Evolutionary conservation across 352 stramenopile genomes (phyloP).

Genomic region (Phytopythium delawarense): DNA sequence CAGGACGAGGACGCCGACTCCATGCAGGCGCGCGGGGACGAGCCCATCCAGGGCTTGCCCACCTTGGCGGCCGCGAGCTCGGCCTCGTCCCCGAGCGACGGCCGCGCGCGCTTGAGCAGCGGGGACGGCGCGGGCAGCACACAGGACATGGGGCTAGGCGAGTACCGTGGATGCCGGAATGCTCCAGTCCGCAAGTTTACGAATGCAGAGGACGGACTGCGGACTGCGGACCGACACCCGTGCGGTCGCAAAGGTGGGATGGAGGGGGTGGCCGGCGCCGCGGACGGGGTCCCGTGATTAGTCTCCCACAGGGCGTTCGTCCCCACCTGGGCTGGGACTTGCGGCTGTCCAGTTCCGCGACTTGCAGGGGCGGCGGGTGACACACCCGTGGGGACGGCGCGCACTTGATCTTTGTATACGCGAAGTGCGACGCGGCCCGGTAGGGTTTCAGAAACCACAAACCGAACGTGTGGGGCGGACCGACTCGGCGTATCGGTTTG

Average conservation of each 20-base stretch:
- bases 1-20: neutral
- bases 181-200: neutral
- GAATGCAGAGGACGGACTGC: constrained; percentile 7
- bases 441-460: constrained; percentile 12
- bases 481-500: too few species aligned
- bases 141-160: constrained; percentile 29
- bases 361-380: too few species aligned
- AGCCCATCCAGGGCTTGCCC: constrained; percentile 44
- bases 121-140: constrained; percentile 30
- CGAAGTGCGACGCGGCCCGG: neutral
- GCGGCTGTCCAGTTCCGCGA: constrained; percentile 2
- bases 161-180: constrained; percentile 1
- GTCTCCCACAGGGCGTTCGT: neutral
- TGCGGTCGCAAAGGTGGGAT: neutral
- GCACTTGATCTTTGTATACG: neutral
- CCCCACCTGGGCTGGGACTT: neutral
- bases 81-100: constrained; percentile 29
- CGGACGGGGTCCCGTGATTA: neutral
- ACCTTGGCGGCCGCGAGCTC: constrained; percentile 30
- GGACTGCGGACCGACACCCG: neutral
- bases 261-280: neutral
- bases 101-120: constrained; percentile 41
- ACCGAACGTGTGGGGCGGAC: constrained; percentile 7
- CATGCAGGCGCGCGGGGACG: constrained; percentile 40
- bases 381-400: neutral